phyloP scores from a whole-genome alignment of 257 asterid species.

The Jacaranda mimosifolia region DNA sequence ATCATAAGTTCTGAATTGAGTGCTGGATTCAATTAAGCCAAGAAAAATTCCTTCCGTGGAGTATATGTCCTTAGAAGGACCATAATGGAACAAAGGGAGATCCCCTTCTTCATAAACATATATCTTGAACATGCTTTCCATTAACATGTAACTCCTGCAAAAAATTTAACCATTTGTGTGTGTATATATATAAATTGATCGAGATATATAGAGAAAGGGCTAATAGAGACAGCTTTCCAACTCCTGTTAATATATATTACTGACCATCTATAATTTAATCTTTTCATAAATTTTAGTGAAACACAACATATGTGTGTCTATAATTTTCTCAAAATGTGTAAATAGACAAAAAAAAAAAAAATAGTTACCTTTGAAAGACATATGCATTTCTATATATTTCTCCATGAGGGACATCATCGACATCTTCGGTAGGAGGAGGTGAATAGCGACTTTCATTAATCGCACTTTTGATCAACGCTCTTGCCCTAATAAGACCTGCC shows the following conservation, averaged over 20 bases:
- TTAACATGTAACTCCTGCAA: conserved; percentile 70
- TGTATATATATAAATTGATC: too few relatives aligned
- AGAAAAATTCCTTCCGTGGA: conserved; percentile 72
- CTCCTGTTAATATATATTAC: too few relatives aligned
- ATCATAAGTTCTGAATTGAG: conserved; percentile 45
- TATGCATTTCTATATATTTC: conserved; percentile 56
- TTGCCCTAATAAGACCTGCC: conserved; percentile 55
- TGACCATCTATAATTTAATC: too few relatives aligned
- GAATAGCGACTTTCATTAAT: conserved; percentile 39
- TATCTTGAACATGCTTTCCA: conserved; percentile 66
- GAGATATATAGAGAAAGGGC: too few relatives aligned
- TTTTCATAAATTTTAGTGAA: too few relatives aligned
- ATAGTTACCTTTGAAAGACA: conserved; percentile 61
- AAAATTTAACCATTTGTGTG: background rate
- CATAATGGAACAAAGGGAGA: conserved; percentile 68
- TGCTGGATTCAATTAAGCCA: conserved; percentile 49
- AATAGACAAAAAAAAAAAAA: background rate
- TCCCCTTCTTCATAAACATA: conserved; percentile 74
- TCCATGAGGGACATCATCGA: conserved; percentile 57
- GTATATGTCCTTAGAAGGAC: conserved; percentile 63
- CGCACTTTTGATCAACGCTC: conserved; percentile 57
- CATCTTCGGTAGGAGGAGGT: conserved; percentile 31
- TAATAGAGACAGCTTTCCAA: too few relatives aligned
- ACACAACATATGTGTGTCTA: background rate
- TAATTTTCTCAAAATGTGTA: background rate